phyloP scores from a whole-genome alignment of 2,329 filamentous ascomycete genomes.

The Claviceps humidiphila region DNA sequence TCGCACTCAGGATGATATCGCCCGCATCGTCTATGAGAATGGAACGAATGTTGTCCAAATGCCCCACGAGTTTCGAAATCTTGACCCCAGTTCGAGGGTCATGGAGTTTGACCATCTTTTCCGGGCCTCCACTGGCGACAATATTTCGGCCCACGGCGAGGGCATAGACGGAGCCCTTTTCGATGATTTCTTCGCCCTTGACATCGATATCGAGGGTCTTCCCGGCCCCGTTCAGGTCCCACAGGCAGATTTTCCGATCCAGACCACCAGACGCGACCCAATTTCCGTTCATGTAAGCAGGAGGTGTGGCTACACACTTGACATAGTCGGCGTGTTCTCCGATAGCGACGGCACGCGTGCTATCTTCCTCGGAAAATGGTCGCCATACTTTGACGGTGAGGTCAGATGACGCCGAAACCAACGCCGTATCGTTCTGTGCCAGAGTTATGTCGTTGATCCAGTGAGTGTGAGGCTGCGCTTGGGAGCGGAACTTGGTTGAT shows the following conservation, averaged over 20 bases:
- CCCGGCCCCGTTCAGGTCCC: conserved; percentile 82
- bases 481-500: conserved; percentile 45
- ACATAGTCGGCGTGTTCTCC: conserved; percentile 93
- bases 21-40: conserved; percentile 81
- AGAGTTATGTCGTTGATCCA: conserved; percentile 92
- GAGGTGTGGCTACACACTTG: conserved; percentile 76
- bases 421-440: conserved; percentile 60
- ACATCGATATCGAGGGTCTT: conserved; percentile 80
- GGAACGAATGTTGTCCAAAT: conserved; percentile 86
- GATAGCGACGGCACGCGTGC: conserved; percentile 49
- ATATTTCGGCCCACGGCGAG: conserved; percentile 68
- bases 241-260: conserved; percentile 82
- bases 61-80: conserved; percentile 91
- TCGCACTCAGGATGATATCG: conserved; percentile 85
- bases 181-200: conserved; percentile 64
- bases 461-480: conserved; percentile 70
- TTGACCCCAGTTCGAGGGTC: conserved; percentile 78
- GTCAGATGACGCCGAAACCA: conserved; percentile 88
- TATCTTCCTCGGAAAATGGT: conserved; percentile 49
- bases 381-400: conserved; percentile 89
- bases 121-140: conserved; percentile 83
- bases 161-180: conserved; percentile 93
- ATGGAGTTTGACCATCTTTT: conserved; percentile 86
- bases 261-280: conserved; percentile 94
- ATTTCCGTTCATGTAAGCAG: conserved; percentile 43